Evolutionary conservation across 2,329 filamentous ascomycete genomes (phyloP), one percentile per base, ranked within the genome.

Genomic region (Gyromitra esculenta): DNA sequence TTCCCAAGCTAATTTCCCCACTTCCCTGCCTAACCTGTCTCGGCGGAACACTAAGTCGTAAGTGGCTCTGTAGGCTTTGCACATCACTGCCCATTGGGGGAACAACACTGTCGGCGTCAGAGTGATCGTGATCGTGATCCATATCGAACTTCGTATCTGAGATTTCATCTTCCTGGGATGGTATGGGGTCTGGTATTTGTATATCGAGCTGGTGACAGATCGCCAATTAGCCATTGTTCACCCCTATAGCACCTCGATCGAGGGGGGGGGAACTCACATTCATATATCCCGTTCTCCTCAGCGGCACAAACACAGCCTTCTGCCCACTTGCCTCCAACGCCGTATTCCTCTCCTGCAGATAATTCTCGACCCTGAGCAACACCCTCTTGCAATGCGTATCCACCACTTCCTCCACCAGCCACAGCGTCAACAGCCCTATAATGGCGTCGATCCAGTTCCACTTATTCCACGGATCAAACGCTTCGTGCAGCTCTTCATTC

Each of bases 401-500:
- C 1, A 95, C 94, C 25, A 95, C 81, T 82, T 98, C 95, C 75
- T 99, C 96, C 93, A 94, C 98, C 43, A 98, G 81, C 92, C 94
- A 99, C 25, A 95, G 92, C 0, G 96, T 98, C 43, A 94, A 84
- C 3, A 96, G 86, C 1, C 95, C 94, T 80, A 98, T 82, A 9
- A 93, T 83, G 11, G 89, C 89, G 83, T 99, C 96, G 0, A 97
- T 79, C 81, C 94, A 89, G 80, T 96, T 97, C 65, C 92, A 87
- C 81, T 88, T 85, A 70, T 87, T 89, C 82, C 90, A 94, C 0
- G 96, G 95, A 81, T 91, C 89, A 83, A 97, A 97, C 0, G 91
- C 90, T n/a, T 87, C 87, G 50, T 91, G 85, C 15, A 98, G 85
- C 78, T 93, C 90, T 11, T 88, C 85, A 82, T 99, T 99, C 69